These are phyloP conservation scores for Teunomyces stri DNA, from an alignment of 805 yeast species.

Conservation along the genomic window DNA sequence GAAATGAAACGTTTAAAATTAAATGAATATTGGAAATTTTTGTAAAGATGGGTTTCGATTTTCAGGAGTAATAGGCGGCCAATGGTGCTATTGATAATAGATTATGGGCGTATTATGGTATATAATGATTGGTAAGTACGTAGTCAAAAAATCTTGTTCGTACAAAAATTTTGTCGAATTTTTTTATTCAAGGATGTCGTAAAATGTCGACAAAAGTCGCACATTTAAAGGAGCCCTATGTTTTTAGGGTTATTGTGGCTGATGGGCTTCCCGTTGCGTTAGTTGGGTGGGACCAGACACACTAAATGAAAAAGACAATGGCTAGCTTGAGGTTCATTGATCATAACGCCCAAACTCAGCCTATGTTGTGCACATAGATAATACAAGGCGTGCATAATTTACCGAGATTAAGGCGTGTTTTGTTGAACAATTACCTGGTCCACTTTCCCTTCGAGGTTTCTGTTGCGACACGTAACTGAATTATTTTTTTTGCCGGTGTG, in stretches of 20 bases:
- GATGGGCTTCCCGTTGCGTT: not conserved
- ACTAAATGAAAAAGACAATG: not conserved
- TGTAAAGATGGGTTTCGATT: not conserved
- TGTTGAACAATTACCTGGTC: not conserved
- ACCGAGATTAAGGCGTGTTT: not conserved
- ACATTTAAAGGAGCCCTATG: not conserved
- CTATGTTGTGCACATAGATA: not conserved
- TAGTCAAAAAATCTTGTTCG: not conserved
- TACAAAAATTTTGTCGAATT: constrained; percentile 4
- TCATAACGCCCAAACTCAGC: not conserved
- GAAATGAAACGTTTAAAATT: not conserved
- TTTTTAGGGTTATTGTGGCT: constrained; percentile 4
- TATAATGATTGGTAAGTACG: not conserved
- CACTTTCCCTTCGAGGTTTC: not conserved
- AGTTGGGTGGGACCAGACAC: too few species aligned
- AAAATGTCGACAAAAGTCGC: constrained; percentile 5
- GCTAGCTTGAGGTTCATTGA: not conserved
- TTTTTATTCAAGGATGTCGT: constrained; percentile 4
- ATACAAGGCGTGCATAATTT: not conserved
- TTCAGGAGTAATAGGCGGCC: not conserved
- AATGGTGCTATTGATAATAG: not conserved
- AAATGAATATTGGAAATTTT: not conserved
- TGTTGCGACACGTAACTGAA: not conserved
- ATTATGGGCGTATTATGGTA: not conserved
- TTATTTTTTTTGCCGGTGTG: not conserved